Conservation (phyloP, 441 rosid genomes). For the Populus hybrid region DNA sequence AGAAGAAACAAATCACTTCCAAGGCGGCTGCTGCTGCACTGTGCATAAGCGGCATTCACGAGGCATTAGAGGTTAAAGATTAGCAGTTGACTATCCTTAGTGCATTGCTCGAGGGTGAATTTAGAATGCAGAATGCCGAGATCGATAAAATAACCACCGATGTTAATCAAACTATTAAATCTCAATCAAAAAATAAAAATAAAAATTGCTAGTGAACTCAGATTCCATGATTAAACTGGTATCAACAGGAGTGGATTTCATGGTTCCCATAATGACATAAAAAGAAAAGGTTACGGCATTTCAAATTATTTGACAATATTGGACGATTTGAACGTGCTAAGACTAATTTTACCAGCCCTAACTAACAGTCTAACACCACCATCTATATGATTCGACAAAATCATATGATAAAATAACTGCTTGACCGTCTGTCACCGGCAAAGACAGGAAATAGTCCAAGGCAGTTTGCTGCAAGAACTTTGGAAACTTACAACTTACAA, state of each 20-base stretch:
- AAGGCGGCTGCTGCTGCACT: neutral
- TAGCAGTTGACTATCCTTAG: no score
- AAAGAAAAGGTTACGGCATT: neutral
- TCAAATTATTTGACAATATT: neutral
- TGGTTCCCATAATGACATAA: neutral
- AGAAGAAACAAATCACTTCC: neutral
- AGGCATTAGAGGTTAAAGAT: neutral
- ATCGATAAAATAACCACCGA: neutral
- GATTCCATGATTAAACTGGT: neutral
- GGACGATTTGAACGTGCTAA: neutral
- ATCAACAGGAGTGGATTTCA: neutral
- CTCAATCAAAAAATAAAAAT: no score
- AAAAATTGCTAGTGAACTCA: no score
- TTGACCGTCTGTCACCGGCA: neutral
- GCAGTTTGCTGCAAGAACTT: neutral
- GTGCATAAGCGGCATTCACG: neutral
- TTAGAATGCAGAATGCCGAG: no score
- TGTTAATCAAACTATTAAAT: no score
- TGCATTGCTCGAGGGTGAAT: no score
- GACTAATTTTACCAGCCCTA: neutral
- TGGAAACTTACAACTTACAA: neutral
- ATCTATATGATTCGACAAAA: neutral
- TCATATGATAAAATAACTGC: neutral
- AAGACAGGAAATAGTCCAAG: neutral
- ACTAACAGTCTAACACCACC: neutral